phyloP scores from a whole-genome alignment of 768 basidiomycete species.

The Naganishia antarctica region DNA sequence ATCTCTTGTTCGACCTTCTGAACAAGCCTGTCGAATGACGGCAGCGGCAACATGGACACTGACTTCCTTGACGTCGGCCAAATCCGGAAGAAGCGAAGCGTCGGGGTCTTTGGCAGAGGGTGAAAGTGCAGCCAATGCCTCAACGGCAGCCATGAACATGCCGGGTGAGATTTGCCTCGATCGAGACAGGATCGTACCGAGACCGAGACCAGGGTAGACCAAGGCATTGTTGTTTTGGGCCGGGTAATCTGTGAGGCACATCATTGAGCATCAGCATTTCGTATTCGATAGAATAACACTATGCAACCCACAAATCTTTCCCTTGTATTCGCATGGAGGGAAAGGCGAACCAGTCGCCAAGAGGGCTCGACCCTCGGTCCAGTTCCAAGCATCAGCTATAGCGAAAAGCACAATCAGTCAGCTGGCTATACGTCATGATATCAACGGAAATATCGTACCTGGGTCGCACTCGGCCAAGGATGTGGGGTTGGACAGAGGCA shows the following conservation, averaged over 20 bases:
- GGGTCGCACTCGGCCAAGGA: slow-evolving; percentile 60
- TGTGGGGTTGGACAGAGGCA: slow-evolving; percentile 70
- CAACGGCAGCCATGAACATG: slow-evolving; percentile 80
- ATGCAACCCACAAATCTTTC: slow-evolving; percentile 24
- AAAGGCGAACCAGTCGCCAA: slow-evolving; percentile 83
- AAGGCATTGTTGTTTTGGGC: slow-evolving; percentile 31
- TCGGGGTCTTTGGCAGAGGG: slow-evolving; percentile 70
- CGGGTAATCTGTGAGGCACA: slow-evolving; percentile 24
- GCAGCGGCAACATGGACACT: slow-evolving; percentile 74
- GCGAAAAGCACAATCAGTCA: not conserved
- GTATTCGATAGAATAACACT: not conserved
- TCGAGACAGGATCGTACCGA: slow-evolving; percentile 68
- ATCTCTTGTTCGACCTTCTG: slow-evolving; percentile 63
- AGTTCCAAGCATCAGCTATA: slow-evolving; percentile 44
- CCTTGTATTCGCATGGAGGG: slow-evolving; percentile 51
- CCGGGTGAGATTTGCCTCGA: slow-evolving; percentile 65
- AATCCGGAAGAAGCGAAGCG: slow-evolving; percentile 68
- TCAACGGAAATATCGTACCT: slow-evolving; percentile 14
- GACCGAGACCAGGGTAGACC: slow-evolving; percentile 79
- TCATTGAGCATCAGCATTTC: not conserved
- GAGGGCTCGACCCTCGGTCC: slow-evolving; percentile 74
- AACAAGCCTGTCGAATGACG: slow-evolving; percentile 71
- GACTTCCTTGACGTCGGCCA: slow-evolving; percentile 65
- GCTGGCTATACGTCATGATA: not conserved
- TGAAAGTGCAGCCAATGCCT: slow-evolving; percentile 68